Percentiles rank a stretch among this genome's conserved stretches.
These are phyloP conservation scores for Salix caprea DNA, from an alignment of 345 rosid species.

Conservation along the genomic window DNA sequence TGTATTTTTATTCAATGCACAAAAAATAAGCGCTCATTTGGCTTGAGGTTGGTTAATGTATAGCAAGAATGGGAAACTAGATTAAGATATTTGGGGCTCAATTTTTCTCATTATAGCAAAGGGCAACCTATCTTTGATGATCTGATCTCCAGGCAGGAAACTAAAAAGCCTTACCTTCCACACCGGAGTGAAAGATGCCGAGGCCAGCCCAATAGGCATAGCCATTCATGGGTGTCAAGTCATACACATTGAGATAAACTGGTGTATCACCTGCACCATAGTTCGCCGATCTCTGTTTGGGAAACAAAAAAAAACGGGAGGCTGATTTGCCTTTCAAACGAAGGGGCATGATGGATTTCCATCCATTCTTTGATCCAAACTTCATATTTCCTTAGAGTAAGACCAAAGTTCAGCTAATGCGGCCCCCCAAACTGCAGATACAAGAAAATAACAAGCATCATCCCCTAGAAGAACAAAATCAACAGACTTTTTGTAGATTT, in stretches of 20 bases:
- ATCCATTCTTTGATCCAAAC: constrained; percentile 22
- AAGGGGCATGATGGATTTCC: constrained; percentile 30
- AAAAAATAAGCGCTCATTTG: neutral
- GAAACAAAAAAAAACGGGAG: constrained; percentile 28
- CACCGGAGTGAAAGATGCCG: constrained; percentile 36
- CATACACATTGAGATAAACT: constrained; percentile 32
- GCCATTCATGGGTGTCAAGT: constrained; percentile 36
- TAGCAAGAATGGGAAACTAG: neutral
- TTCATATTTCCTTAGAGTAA: constrained; percentile 26
- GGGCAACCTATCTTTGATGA: neutral
- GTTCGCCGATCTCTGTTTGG: constrained; percentile 19
- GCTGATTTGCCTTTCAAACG: constrained; percentile 26
- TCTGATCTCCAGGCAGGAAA: neutral
- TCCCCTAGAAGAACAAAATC: neutral
- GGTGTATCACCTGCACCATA: constrained; percentile 26
- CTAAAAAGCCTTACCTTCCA: constrained; percentile 19
- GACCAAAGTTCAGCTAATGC: constrained; percentile 23
- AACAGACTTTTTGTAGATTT: neutral
- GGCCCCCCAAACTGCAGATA: constrained; percentile 36
- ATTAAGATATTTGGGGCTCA: neutral
- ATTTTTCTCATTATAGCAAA: neutral
- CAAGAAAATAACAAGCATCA: constrained; percentile 4
- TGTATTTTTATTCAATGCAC: neutral
- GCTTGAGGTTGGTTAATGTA: neutral
- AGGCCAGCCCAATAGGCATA: constrained; percentile 35